Base-by-base conservation (phyloP, 805 yeast species). In the Nakazawaea ambrosiae region DNA sequence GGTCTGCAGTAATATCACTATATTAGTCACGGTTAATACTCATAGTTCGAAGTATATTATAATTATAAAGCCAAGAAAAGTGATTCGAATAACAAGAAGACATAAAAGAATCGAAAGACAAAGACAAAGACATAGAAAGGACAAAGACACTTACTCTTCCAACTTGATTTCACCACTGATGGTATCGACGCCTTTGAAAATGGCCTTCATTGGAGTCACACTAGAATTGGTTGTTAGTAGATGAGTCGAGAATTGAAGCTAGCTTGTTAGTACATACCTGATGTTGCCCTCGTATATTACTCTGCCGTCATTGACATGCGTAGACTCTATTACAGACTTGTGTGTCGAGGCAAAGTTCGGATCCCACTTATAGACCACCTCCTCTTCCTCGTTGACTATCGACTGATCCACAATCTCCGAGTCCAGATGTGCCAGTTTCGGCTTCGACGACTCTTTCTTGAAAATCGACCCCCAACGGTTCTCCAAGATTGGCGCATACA, bases 401-500 rank as follows among this genome's bases (percentile, higher is more conserved):
- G 66, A 58, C 16, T 63, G 69, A 45, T 69, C 77, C 27, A 74
- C 71, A 37, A 75, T 72, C 43, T 73, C 78, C 3, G 50, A 51
- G 5, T 53, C 51, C 2, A 5, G 4, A 15, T 29, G 43, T 10
- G 37, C 39, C 4, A 15, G 22, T 42, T 8, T 36, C 36, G 5
- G 47, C 45, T 28, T 47, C 33, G 19, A 50, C 3, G 20, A 14
- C 27, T 31, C 39, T 51, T 54, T 36, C 20, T 57, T 53, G 53
- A 76, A 85, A 7, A 84, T 70, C 0, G 86, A 68, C 1, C 70
- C 67, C 97, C 97, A 92, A 46, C 67, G 61, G 58, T 90, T 90
- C 39, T 77, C 75, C 53, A 87, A 66, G 34, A 90, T 75, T n/a
- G 94, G 89, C 3, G 94, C 80, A 55, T 73, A 85, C 40, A 68